Percentiles rank a stretch among this genome's conserved stretches.
Conservation (phyloP, 192 early-diverging fungal genomes). For the Coemansia sp. region DNA sequence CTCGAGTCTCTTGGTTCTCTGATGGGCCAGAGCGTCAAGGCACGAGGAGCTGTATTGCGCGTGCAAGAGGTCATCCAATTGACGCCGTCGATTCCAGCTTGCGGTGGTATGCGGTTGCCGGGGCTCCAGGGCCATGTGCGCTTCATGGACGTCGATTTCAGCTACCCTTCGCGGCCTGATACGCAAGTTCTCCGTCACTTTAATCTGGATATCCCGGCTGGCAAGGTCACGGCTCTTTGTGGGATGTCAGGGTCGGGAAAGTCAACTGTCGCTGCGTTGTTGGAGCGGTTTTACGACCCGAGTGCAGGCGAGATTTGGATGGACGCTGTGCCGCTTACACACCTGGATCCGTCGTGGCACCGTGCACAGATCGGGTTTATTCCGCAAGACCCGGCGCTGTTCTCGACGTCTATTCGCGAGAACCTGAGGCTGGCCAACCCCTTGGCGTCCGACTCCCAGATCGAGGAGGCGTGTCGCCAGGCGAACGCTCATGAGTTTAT, state of each 20-base stretch:
- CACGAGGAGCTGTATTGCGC: slow-evolving; percentile 50
- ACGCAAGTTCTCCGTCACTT: slow-evolving; percentile 36
- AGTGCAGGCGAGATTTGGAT: slow-evolving; percentile 59
- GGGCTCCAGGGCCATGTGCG: slow-evolving; percentile 53
- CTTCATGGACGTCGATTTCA: slow-evolving; percentile 54
- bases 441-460: slow-evolving; percentile 60
- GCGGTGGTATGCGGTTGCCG: slow-evolving; percentile 35
- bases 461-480: slow-evolving; percentile 64
- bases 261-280: slow-evolving; percentile 66
- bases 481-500: slow-evolving; percentile 78
- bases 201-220: slow-evolving; percentile 48
- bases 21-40: slow-evolving; percentile 61
- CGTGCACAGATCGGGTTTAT: slow-evolving; percentile 70
- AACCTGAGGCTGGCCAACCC: slow-evolving; percentile 69
- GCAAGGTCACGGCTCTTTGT: slow-evolving; percentile 49
- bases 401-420: slow-evolving; percentile 72
- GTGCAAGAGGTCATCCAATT: slow-evolving; percentile 56
- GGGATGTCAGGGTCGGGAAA: slow-evolving; percentile 62
- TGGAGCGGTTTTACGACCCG: slow-evolving; percentile 80
- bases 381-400: slow-evolving; percentile 76
- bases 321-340: slow-evolving; percentile 59
- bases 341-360: slow-evolving; percentile 62
- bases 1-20: slow-evolving; percentile 59
- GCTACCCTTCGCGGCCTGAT: slow-evolving; percentile 51
- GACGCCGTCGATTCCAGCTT: slow-evolving; percentile 39